Base-by-base conservation (phyloP, 139 green algal species). In the Tetraselmis striata region DNA sequence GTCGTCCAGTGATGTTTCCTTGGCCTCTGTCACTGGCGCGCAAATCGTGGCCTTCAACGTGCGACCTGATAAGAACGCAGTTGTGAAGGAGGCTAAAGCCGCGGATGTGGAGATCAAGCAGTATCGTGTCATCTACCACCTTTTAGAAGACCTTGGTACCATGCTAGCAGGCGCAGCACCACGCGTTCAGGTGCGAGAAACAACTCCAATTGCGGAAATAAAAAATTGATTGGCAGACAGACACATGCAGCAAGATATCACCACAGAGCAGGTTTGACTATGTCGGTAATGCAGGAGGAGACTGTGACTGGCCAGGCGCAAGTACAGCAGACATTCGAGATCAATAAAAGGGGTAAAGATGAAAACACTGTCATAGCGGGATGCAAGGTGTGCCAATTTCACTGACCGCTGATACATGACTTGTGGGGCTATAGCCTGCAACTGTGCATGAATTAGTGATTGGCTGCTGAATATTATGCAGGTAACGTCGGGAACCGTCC, bases 41-140 rank as follows among this genome's bases (percentile, higher is more conserved):
- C 77, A 82, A 18, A 82, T 98, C 18, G 31, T 98, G 22, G 89
- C 90, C 1, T 98, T 97, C 87, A 95, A 95, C 86, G 83, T 95
- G 26, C 84, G 85, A 1, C 30, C 80, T 2, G 58, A 79, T 0
- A 80, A 30, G 0, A 76, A 80, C 2, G 80, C 87, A 28, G 86
- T 85, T 5, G 92, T 94, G 23, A 81, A 85, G 45, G 45, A 67
- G 23, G 78, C 87, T n/a, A 90, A 90, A 22, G 11, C 75, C 22
- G 27, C 85, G 1, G 86, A 87, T 0, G 81, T 97, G n/a, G 74
- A 83, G 0, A 32, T 97, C 29, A 29, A 89, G 23, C 59, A 81
- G 28, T 91, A 95, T 45, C 82, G 84, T 26, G 87, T 98, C 58
- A 96, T 98, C 79, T 98, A 98, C 83, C 81, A 91, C 59, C 81